These are phyloP conservation scores for Huiozyma naganishii DNA, from an alignment of 805 yeast genomes.

Conservation along the genomic window DNA sequence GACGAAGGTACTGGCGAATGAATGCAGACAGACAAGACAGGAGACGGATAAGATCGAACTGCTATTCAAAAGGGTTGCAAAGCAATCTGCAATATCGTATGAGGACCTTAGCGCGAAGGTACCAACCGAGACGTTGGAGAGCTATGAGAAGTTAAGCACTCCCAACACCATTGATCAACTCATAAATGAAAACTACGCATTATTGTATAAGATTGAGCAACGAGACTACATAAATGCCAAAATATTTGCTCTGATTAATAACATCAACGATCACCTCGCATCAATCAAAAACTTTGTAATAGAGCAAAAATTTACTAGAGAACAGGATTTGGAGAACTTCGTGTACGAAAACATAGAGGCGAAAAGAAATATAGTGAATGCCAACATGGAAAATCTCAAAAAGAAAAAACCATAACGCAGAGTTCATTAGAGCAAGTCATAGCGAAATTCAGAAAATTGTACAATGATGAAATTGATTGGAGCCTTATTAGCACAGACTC, in stretches of 20 bases:
- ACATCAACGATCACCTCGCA: conserved; percentile 19
- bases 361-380: conserved; percentile 8
- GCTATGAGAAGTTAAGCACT: conserved; percentile 5
- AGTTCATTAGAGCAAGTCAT: conserved; percentile 9
- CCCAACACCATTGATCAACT: conserved; percentile 12
- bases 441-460: conserved; percentile 8
- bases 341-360: conserved; percentile 13
- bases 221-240: conserved; percentile 21
- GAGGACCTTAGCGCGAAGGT: conserved; percentile 13
- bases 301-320: conserved; percentile 19
- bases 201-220: conserved; percentile 22
- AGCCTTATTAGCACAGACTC: conserved; percentile 8
- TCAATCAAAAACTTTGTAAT: conserved; percentile 22
- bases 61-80: conserved; percentile 19
- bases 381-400: conserved; percentile 7
- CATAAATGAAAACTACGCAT: conserved; percentile 17
- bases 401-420: conserved; percentile 5
- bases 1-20: conserved; percentile 15
- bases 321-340: conserved; percentile 13
- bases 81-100: conserved; percentile 20
- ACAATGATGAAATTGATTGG: conserved; percentile 15
- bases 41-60: conserved; percentile 20
- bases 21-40: conserved; percentile 19
- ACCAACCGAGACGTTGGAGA: conserved; percentile 5
- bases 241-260: conserved; percentile 17